Evolutionary conservation across 2,329 filamentous ascomycete species (phyloP), one percentile per base, ranked within the genome.

Genomic region (Colletotrichum euphorbiae): DNA sequence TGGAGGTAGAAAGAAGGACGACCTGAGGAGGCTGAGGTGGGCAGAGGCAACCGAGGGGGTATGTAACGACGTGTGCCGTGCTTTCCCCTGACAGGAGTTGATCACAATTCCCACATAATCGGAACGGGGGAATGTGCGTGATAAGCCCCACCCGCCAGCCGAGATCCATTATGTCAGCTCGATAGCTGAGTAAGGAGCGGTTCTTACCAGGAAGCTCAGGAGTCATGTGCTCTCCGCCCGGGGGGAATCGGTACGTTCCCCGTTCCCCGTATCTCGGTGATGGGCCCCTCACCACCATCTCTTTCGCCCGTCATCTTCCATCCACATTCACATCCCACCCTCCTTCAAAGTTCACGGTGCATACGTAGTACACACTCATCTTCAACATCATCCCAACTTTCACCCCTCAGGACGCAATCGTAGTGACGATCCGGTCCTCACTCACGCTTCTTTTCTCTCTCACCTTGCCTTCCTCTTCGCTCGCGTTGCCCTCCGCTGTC

Each of bases 61-160:
- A 54, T 33, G 33, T 54, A 54, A 33, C 51, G 12, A 13, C 7
- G 17, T 24, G 31, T 12, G 31, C 17, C n/a, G 3, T 36, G 33
- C 33, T 17, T 38, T 40, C 51, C 51, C n/a, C 33, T 54, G 45
- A 60, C 19, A 24, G 24, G n/a, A 38, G 59, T 24, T 48, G 51
- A 58, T 64, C 61, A 64, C 42, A 61, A 61, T 61, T 43, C 58
- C 58, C 58, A 51, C 58, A 61, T 28, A 31, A 52, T 61, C 58
- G 46, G 57, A 21, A 38, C n/a, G 48, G 38, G 21, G 58, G 58
- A 52, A 36, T 46, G 58, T 61, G 58, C 58, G 4, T 21, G 24
- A 24, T 24, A 24, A 24, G 28, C 6, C 6, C 28, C 28, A 28
- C 28, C 28, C 28, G 42, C 36, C 58, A 61, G 43, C 58, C 38